Conservation (phyloP, 1,284 basidiomycete genomes). For the Taiwanofungus camphoratus region DNA sequence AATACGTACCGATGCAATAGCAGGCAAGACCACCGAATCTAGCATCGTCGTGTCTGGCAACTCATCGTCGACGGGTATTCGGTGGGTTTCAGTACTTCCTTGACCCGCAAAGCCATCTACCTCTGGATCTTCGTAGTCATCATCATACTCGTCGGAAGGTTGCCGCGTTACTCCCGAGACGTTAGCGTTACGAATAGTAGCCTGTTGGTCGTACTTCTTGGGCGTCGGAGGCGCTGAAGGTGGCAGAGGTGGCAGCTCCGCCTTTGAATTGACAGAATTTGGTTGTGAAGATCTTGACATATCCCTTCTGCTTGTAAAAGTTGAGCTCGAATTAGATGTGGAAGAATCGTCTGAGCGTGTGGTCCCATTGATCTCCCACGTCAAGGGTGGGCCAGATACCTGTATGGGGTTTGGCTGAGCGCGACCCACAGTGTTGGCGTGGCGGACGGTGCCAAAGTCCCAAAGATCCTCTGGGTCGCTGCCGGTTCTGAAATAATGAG, state of each 20-base stretch:
- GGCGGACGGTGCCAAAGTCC: conserved; percentile 91
- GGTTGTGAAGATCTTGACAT: conserved; percentile 22
- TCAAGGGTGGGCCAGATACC: conserved; percentile 60
- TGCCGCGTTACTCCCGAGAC: conserved; percentile 31
- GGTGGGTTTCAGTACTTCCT: conserved; percentile 20
- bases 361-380: conserved; percentile 70
- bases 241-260: conserved; percentile 57
- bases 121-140: conserved; percentile 55
- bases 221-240: conserved; percentile 34
- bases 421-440: conserved; percentile 63
- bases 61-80: conserved; percentile 43
- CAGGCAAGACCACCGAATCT: conserved; percentile 91
- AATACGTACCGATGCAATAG: conserved; percentile 78
- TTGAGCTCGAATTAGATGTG: conserved; percentile 29
- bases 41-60: conserved; percentile 85
- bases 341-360: conserved; percentile 30
- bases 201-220: conserved; percentile 49
- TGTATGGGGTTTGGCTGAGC: conserved; percentile 45
- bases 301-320: conserved; percentile 25
- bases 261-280: conserved; percentile 45
- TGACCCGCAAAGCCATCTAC: conserved; percentile 33
- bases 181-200: conserved; percentile 52
- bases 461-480: conserved; percentile 82
- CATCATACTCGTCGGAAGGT: conserved; percentile 60
- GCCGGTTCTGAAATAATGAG: conserved; percentile 40